Evolutionary conservation across 139 green algal species (phyloP), one percentile per base, ranked within the genome.

Genomic region (Parachlorella kessleri): DNA sequence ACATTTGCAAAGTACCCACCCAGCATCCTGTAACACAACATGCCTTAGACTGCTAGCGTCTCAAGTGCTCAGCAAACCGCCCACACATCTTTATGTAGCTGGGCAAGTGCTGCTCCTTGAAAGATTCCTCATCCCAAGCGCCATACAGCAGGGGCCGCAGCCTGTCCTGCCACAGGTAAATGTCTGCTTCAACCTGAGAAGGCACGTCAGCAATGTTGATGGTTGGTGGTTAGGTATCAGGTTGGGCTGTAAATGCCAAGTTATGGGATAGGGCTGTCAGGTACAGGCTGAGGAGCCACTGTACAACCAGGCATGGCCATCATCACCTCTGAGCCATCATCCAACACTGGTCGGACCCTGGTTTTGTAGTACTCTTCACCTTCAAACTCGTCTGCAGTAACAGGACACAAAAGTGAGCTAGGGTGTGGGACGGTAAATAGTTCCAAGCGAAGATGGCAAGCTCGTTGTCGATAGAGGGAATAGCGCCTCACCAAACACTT

Each of bases 331-430:
- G 66, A 82, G 40, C 86, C 90, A 55, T 88, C 83, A 35, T 83
- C 79, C 14, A 93, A 78, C 53, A 72, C 33, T 23, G n/a, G 77
- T 24, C 6, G 67, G 74, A 59, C 53, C 32, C 3, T 75, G 76
- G 40, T 48, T 26, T 91, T 85, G 70, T 88, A 90, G 70, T 96
- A 96, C 54, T 96, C 92, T 6, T 93, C 88, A 4, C 79, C 81
- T 53, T 96, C 92, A 73, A 93, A 96, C 35, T 90, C 90, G 86
- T 84, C 73, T n/a, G n/a, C n/a, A n/a, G n/a, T n/a, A n/a, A n/a
- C n/a, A n/a, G n/a, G n/a, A n/a, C n/a, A n/a, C n/a, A 1, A 75
- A 10, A 8, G 68, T 40, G 36, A 65, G 28, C 24, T 73, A 41
- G 67, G 77, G 30, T 32, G 70, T 23, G 33, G 40, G 32, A 48